Evolutionary conservation across 106 monocot genomes (phyloP).

Genomic region (Allium sativum): DNA sequence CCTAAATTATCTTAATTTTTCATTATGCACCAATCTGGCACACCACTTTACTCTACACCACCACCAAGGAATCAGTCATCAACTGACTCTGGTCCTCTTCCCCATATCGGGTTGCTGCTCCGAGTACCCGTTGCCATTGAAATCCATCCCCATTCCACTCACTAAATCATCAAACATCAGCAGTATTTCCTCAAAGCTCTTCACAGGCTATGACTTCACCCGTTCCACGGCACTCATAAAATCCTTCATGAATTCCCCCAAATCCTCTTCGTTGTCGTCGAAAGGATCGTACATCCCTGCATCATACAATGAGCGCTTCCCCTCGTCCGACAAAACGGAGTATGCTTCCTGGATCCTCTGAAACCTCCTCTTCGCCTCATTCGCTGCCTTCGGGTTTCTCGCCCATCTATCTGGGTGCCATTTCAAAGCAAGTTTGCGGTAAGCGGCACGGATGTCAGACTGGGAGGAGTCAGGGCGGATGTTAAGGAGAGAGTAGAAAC

Average conservation of each 20-base stretch:
- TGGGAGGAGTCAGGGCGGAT: constrained; percentile 51
- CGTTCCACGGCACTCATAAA: constrained; percentile 83
- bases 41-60: neutral
- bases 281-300: constrained; percentile 68
- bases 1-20: neutral
- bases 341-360: constrained; percentile 92
- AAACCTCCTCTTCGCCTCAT: constrained; percentile 68
- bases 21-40: neutral
- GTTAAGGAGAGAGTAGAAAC: constrained; percentile 83
- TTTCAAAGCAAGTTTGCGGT: constrained; percentile 75
- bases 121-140: neutral
- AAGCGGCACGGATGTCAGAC: constrained; percentile 72
- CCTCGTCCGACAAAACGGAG: constrained; percentile 76
- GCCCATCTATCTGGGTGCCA: constrained; percentile 90
- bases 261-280: constrained; percentile 73
- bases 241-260: constrained; percentile 78
- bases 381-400: constrained; percentile 41
- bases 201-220: constrained; percentile 55
- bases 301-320: constrained; percentile 88
- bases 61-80: neutral
- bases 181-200: constrained; percentile 78
- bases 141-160: constrained; percentile 15
- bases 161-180: constrained; percentile 74
- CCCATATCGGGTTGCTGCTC: neutral
- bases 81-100: constrained; percentile 29